Conservation (phyloP, 768 basidiomycete species). For the Russula dissimulans region DNA sequence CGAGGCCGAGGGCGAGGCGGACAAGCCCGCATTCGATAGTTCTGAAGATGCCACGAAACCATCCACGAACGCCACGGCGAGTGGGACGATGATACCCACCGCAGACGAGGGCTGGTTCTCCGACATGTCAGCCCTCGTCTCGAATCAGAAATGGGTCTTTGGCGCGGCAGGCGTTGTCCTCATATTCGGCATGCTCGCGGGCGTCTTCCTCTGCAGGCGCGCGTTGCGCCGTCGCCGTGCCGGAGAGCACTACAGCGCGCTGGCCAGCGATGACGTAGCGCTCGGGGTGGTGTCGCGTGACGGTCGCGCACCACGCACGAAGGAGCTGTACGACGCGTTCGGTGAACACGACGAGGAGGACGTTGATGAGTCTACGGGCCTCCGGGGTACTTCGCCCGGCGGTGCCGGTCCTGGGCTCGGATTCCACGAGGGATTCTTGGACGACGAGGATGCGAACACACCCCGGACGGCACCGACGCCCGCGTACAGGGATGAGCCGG, state of each 20-base stretch:
- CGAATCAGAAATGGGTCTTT: conserved; percentile 84
- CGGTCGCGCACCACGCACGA: conserved; percentile 37
- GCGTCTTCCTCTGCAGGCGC: conserved; percentile 77
- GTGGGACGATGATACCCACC: conserved; percentile 40
- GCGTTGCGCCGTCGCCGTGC: conserved; percentile 31
- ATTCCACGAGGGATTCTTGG: conserved; percentile 75
- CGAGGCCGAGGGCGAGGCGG: conserved; percentile 67
- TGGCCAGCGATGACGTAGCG: conserved; percentile 62
- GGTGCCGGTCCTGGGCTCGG: conserved; percentile 27
- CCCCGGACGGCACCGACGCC: conserved; percentile 21
- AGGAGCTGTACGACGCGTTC: conserved; percentile 95
- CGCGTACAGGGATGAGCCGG: conserved; percentile 49
- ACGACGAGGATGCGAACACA: conserved; percentile 54
- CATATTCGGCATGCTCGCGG: conserved; percentile 60
- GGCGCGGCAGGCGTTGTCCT: conserved; percentile 72
- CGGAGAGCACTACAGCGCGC: conserved; percentile 43
- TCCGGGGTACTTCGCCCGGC: conserved; percentile 36
- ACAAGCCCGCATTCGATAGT: conserved; percentile 53
- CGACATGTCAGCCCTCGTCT: conserved; percentile 61
- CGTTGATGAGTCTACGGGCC: conserved; percentile 59
- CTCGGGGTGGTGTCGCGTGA: conserved; percentile 60
- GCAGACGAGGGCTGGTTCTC: conserved; percentile 83
- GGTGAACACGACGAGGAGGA: conserved; percentile 80
- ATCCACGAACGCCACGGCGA: conserved; percentile 14
- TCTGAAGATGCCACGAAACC: conserved; percentile 23